Evolutionary conservation across 129 eudicot genomes (phyloP), one percentile per base, ranked within the genome.

Genomic region (Pseudognaphalium luteoalbum): DNA sequence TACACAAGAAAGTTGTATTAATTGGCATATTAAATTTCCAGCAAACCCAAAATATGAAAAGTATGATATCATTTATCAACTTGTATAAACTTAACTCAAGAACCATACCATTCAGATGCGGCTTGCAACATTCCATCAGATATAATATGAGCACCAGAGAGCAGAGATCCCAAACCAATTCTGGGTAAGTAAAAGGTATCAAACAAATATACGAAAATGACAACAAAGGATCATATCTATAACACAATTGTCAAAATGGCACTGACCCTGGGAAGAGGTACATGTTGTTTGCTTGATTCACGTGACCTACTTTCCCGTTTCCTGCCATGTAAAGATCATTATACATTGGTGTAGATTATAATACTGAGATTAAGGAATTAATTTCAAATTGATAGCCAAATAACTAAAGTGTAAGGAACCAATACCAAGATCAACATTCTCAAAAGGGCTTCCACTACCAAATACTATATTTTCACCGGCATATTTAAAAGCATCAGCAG

Each of bases 251-350:
- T 63, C 65, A 68, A 37, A 73, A 28, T 6, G 82, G 37, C 68
- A 87, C 97, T 19, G 21, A 95, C 97, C 99, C 99, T 0, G 97
- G 97, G 83, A 95, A 95, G 68, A 95, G 92, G 79, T 95, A 95
- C 99, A 95, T 95, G 83, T 95, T 95, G 80, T 95, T 95, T 80
- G 99, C 99, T 86, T 95, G 99, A 78, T 95, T 95, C 75, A 91
- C 99, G 73, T 95, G 95, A 59, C 99, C 99, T 62, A 89, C 84
- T 84, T 91, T 91, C 57, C 99, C 99, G 66, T 91, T 91, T 75
- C 96, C 99, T 95, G 99, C 35, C 76, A 71, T 57, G 79, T 60
- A 28, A 39, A 62, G 39, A 60, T 20, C 58, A 47, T 63, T 71
- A 10, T n/a, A 19, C 62, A 59, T 60, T 17, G 29, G 33, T 37